Evolutionary conservation across 495 filamentous ascomycete species (phyloP).

Genomic region (Tuber magnatum): DNA sequence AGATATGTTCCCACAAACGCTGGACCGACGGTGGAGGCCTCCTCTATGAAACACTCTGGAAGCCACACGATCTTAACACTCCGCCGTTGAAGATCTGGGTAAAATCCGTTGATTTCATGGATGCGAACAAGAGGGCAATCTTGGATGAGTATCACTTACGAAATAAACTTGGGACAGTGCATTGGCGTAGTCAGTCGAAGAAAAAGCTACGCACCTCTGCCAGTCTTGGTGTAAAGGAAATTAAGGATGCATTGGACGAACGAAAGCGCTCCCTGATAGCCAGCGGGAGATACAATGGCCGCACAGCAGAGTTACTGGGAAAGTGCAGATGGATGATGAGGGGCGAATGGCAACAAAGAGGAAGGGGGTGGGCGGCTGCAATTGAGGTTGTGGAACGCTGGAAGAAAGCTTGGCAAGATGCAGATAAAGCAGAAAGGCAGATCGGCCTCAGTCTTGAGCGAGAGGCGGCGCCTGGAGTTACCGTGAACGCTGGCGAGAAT

Average conservation of each 20-base stretch:
- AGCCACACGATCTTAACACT: slow-evolving; percentile 7
- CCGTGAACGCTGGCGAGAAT: background rate
- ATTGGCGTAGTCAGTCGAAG: slow-evolving; percentile 22
- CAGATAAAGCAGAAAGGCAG: slow-evolving; percentile 4
- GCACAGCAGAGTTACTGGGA: slow-evolving; percentile 5
- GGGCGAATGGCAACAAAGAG: slow-evolving; percentile 33
- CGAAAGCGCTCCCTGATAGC: slow-evolving; percentile 27
- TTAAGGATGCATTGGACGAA: slow-evolving; percentile 33
- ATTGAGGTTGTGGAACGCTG: slow-evolving; percentile 23
- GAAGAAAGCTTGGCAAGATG: slow-evolving; percentile 26
- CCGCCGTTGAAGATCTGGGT: slow-evolving; percentile 21
- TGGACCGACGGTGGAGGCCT: slow-evolving; percentile 4
- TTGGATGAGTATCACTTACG: slow-evolving; percentile 31
- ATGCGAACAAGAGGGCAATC: slow-evolving; percentile 5
- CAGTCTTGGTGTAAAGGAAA: slow-evolving; percentile 33
- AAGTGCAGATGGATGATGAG: slow-evolving; percentile 34
- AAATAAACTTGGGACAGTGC: slow-evolving; percentile 24
- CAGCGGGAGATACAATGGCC: slow-evolving; percentile 7
- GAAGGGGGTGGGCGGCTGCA: slow-evolving; percentile 36
- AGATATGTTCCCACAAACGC: slow-evolving; percentile 18
- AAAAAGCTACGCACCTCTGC: slow-evolving; percentile 28
- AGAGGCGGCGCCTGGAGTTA: background rate
- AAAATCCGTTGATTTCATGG: slow-evolving; percentile 15
- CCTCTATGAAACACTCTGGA: slow-evolving; percentile 31
- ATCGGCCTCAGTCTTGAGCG: background rate